Conservation (phyloP, 2,329 filamentous ascomycete species). For the Pyrenophora tritici-repentis region DNA sequence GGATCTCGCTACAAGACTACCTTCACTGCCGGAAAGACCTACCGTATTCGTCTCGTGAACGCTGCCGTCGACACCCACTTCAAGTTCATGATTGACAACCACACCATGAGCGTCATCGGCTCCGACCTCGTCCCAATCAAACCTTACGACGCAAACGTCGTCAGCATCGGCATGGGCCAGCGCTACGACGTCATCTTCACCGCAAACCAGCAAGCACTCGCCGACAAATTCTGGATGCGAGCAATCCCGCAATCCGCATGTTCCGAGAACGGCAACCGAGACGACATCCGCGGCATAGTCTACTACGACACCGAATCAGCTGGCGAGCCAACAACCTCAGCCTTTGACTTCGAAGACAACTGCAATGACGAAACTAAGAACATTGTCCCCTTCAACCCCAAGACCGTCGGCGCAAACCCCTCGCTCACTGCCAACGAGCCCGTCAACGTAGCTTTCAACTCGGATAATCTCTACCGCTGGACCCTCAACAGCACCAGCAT, state of each 20-base stretch:
- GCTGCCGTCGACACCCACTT: conserved; percentile 48
- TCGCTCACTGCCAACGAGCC: conserved; percentile 33
- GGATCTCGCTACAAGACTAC: conserved; percentile 41
- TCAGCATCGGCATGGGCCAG: conserved; percentile 51
- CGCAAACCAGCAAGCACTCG: conserved; percentile 33
- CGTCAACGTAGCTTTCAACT: conserved; percentile 38
- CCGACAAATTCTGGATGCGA: conserved; percentile 45
- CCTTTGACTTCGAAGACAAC: conserved; percentile 41
- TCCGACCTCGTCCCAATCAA: conserved; percentile 51
- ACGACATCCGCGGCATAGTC: conserved; percentile 47
- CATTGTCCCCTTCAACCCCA: conserved; percentile 32
- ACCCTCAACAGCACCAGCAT: conserved; percentile 49
- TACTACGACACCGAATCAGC: conserved; percentile 41
- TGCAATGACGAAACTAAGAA: conserved; percentile 46
- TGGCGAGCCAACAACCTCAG: conserved; percentile 39
- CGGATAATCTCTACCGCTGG: conserved; percentile 49
- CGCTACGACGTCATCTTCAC: conserved; percentile 47
- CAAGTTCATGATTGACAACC: conserved; percentile 53
- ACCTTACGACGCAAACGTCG: conserved; percentile 47
- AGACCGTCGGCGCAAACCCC: conserved; percentile 39
- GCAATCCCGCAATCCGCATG: conserved; percentile 50
- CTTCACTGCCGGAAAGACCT: conserved; percentile 49
- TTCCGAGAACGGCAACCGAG: conserved; percentile 38
- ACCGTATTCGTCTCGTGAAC: conserved; percentile 52
- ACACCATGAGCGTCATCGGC: conserved; percentile 51